phyloP scores from a whole-genome alignment of 805 yeast species.

The Metschnikowia henanensis region DNA sequence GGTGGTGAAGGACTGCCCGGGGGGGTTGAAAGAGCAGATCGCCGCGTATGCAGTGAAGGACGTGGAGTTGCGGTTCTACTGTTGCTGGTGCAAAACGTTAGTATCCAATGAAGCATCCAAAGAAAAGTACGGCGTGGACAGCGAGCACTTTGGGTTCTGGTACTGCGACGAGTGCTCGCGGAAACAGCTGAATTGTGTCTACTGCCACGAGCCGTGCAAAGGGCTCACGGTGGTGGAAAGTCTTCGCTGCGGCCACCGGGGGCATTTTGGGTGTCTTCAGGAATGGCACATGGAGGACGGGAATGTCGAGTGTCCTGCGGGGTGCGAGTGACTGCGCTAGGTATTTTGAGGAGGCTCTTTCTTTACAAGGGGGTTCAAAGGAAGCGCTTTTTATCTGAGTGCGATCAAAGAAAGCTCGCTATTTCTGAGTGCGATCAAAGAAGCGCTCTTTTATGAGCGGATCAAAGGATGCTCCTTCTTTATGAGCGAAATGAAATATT shows the following conservation, averaged over 20 bases:
- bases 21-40: conserved; percentile 26
- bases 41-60: conserved; percentile 36
- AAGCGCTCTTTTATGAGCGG: no score
- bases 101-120: conserved; percentile 59
- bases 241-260: conserved; percentile 81
- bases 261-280: conserved; percentile 78
- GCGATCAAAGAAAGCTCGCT: no score
- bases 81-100: conserved; percentile 60
- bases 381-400: no score
- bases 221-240: conserved; percentile 61
- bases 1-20: conserved; percentile 46
- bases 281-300: conserved; percentile 71
- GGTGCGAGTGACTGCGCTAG: conserved; percentile 39
- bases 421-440: no score
- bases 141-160: conserved; percentile 67
- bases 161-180: conserved; percentile 73
- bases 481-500: no score
- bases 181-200: conserved; percentile 66
- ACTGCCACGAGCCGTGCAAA: conserved; percentile 74
- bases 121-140: conserved; percentile 24
- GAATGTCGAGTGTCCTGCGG: conserved; percentile 78
- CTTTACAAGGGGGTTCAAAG: no score
- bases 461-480: no score
- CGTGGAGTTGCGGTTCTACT: conserved; percentile 47
- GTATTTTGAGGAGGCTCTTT: no score